Conservation (phyloP, 805 yeast genomes). For the Clavispora carvajalis region DNA sequence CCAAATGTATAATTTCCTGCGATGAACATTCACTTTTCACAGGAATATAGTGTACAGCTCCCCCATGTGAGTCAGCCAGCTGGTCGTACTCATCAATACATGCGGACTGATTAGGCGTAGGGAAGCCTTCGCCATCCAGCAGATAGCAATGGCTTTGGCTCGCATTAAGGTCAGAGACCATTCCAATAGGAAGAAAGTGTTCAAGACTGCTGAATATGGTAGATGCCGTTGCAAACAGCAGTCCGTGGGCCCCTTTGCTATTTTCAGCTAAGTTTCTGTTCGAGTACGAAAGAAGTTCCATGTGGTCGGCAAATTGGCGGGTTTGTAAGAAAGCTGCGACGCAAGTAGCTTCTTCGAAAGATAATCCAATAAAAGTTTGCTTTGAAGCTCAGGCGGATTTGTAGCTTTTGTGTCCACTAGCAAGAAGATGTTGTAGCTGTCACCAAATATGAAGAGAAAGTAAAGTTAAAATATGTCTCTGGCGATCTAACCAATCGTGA, state of each 20-base stretch:
- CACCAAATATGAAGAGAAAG: not conserved
- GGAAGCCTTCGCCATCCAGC: not conserved
- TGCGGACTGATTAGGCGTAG: not conserved
- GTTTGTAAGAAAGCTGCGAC: not conserved
- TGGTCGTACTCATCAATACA: not conserved
- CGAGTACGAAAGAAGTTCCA: constrained; percentile 1
- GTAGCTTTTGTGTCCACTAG: no score
- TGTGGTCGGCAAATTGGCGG: not conserved
- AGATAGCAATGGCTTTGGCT: not conserved
- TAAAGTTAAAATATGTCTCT: not conserved
- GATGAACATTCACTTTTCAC: not conserved
- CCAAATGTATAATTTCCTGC: no score
- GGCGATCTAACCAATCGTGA: not conserved
- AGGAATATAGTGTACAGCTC: not conserved
- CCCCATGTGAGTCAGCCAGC: not conserved
- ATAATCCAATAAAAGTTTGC: not conserved
- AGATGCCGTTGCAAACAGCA: not conserved
- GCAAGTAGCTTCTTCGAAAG: not conserved
- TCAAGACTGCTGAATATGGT: not conserved
- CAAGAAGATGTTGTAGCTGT: no score
- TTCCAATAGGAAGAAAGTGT: not conserved
- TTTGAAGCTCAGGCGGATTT: no score
- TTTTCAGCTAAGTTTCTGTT: not conserved
- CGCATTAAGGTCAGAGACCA: not conserved
- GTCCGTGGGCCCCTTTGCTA: not conserved